Evolutionary conservation across 441 rosid genomes (phyloP).

Genomic region (Melastoma candidum): DNA sequence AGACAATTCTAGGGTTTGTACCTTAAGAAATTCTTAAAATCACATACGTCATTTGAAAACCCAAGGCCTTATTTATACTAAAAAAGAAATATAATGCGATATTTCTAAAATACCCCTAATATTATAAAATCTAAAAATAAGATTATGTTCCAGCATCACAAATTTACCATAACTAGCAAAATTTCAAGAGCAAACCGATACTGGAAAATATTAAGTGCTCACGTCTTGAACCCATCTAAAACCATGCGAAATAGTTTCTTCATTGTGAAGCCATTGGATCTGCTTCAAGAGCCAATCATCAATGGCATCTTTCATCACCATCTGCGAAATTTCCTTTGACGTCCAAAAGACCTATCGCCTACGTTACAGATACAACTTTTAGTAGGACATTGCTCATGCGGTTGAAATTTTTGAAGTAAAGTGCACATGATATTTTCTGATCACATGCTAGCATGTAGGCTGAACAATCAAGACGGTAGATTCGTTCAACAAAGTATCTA

Average conservation of each 20-base stretch:
- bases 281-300: slow-evolving; percentile 92
- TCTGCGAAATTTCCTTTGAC: slow-evolving; percentile 85
- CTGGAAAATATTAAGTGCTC: slow-evolving; percentile 24
- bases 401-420: too few relatives aligned
- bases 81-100: too few relatives aligned
- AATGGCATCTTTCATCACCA: slow-evolving; percentile 95
- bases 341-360: slow-evolving; percentile 99
- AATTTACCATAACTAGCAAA: too few relatives aligned
- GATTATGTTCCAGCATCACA: too few relatives aligned
- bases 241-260: slow-evolving; percentile 71
- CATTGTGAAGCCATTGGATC: slow-evolving; percentile 71
- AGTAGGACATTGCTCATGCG: slow-evolving; percentile 5
- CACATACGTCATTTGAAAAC: too few relatives aligned
- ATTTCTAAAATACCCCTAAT: too few relatives aligned
- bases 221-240: slow-evolving; percentile 87
- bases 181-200: background rate
- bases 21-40: too few relatives aligned
- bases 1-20: too few relatives aligned
- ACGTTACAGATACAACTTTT: slow-evolving; percentile 16
- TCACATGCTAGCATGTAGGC: too few relatives aligned
- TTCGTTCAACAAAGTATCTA: background rate
- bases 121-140: too few relatives aligned
- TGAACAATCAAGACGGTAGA: slow-evolving; percentile 1
- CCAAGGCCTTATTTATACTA: too few relatives aligned
- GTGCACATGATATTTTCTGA: too few relatives aligned